Base-by-base conservation (phyloP, 2,329 filamentous ascomycete genomes). In the Alternaria brassicae region DNA sequence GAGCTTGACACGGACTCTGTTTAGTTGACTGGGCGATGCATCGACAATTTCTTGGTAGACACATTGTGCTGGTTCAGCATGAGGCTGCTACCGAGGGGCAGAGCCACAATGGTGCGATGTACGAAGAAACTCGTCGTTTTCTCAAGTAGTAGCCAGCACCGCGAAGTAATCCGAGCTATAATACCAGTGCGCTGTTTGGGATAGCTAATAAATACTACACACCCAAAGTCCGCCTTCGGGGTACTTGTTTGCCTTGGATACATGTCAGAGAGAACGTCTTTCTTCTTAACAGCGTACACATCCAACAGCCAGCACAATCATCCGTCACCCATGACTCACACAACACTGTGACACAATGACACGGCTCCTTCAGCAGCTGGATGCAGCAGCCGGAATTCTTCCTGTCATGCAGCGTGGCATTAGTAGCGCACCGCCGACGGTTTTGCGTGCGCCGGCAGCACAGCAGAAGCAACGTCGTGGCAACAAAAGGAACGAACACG, bases 401-500 rank as follows among this genome's bases (percentile, higher is more conserved):
- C 17, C 17, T 21, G 39, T 50, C 55, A 52, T 62, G 60, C 48
- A 54, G 49, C 30, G 61, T 70, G 57, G 41, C 47, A 65, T 67
- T 62, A 57, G 60, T 56, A 57, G 49, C 54, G 49, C 60, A 58
- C 56, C 51, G 60, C 51, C 51, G 44, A 48, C 57, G 56, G 64
- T 53, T 61, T 54, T 21, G 34, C 39, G 41, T 41, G 48, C 57
- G 48, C 34, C 34, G 47, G 59, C 49, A 36, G 62, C 68, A 65
- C 63, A 39, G 61, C 65, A 64, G 58, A 48, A 53, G 51, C 34
- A 49, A 56, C 49, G 45, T 47, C 53, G 56, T 58, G 50, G 52
- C 53, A 53, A 57, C 54, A 55, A 55, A 51, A 62, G 30, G 55
- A 63, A 54, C 58, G 57, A 58, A 66, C 61, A 58, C 48, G 42